phyloP scores from a whole-genome alignment of 2,329 filamentous ascomycete species.

The Hypoxylon sp. region DNA sequence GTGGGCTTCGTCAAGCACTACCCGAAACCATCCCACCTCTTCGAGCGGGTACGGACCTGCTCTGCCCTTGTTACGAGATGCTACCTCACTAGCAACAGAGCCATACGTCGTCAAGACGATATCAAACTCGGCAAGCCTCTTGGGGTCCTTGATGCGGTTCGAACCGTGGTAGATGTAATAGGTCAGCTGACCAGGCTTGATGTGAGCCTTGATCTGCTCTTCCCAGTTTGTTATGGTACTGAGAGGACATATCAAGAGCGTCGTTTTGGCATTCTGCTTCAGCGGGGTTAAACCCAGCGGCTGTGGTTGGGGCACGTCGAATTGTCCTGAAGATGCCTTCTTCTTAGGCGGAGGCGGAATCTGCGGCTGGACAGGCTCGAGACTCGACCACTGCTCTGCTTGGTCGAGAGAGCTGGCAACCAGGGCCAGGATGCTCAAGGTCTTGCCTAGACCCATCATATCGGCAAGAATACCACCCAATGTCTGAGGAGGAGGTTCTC shows the following conservation, averaged over 20 bases:
- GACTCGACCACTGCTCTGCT: slow-evolving; percentile 67
- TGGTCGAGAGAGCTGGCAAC: slow-evolving; percentile 71
- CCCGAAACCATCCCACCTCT: slow-evolving; percentile 88
- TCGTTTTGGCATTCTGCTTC: slow-evolving; percentile 76
- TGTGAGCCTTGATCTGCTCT: slow-evolving; percentile 85
- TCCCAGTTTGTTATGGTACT: slow-evolving; percentile 96
- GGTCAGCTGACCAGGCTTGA: slow-evolving; percentile 68
- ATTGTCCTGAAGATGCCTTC: slow-evolving; percentile 47
- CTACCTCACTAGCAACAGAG: slow-evolving; percentile 82
- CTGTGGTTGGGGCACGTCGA: slow-evolving; percentile 52
- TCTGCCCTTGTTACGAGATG: slow-evolving; percentile 67
- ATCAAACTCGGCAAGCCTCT: slow-evolving; percentile 76
- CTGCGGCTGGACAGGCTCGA: slow-evolving; percentile 59
- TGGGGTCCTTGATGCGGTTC: slow-evolving; percentile 73
- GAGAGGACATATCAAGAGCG: slow-evolving; percentile 85
- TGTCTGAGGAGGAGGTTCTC: slow-evolving; percentile 68
- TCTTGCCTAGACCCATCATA: slow-evolving; percentile 91
- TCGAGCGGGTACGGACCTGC: slow-evolving; percentile 70
- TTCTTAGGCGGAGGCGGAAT: slow-evolving; percentile 49
- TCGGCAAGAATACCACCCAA: slow-evolving; percentile 80
- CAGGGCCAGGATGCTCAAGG: slow-evolving; percentile 83
- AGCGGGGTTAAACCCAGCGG: slow-evolving; percentile 60
- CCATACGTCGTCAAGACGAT: slow-evolving; percentile 93
- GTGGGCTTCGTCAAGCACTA: slow-evolving; percentile 94
- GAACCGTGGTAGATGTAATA: slow-evolving; percentile 89